Conservation (phyloP, 805 yeast genomes). For the Saturnispora quitensis region DNA sequence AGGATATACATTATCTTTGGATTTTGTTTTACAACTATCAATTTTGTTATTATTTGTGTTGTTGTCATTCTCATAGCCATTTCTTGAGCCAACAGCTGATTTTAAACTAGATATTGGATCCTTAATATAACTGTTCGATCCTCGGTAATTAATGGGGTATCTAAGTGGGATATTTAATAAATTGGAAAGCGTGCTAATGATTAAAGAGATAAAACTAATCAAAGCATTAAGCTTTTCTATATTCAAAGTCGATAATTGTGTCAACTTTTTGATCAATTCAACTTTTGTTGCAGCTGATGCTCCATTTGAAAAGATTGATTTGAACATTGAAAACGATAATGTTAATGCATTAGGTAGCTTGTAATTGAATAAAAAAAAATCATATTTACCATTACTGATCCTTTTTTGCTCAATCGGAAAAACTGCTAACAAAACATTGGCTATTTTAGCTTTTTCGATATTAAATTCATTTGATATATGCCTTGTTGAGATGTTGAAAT, state of each 20-base stretch:
- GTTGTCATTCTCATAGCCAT: neutral
- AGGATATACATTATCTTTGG: slow-evolving; percentile 34
- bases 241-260: slow-evolving; percentile 22
- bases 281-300: slow-evolving; percentile 5
- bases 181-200: slow-evolving; percentile 31
- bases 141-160: slow-evolving; percentile 40
- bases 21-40: neutral
- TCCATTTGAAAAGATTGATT: slow-evolving; percentile 4
- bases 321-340: slow-evolving; percentile 8
- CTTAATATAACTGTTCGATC: slow-evolving; percentile 38
- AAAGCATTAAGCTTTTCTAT: slow-evolving; percentile 38
- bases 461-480: slow-evolving; percentile 9
- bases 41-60: neutral
- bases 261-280: slow-evolving; percentile 11
- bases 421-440: slow-evolving; percentile 18
- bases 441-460: slow-evolving; percentile 21
- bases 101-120: slow-evolving; percentile 37
- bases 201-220: slow-evolving; percentile 38
- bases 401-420: slow-evolving; percentile 26
- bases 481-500: neutral
- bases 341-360: slow-evolving; percentile 20
- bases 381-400: neutral
- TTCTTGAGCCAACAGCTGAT: neutral
- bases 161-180: slow-evolving; percentile 38
- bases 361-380: slow-evolving; percentile 25